Evolutionary conservation across 2,329 filamentous ascomycete species (phyloP), one percentile per base, ranked within the genome.

Genomic region (Chaetomiaceae sp.): DNA sequence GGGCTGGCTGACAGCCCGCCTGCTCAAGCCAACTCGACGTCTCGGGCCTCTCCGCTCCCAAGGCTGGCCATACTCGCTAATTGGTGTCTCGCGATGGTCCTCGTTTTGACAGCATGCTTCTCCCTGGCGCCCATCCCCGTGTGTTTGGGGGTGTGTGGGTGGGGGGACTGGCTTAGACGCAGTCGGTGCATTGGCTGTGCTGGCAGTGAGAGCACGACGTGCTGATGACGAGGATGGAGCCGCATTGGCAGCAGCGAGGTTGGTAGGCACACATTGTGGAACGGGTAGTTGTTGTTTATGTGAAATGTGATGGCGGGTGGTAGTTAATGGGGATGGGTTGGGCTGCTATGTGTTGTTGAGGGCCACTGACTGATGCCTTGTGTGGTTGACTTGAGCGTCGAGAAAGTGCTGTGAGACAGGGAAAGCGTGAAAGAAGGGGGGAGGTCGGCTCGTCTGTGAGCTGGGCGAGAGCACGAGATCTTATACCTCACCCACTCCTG

Each of bases 141-240:
- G n/a, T n/a, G n/a, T n/a, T n/a, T n/a, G n/a, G n/a, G n/a, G n/a
- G n/a, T n/a, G n/a, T n/a, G n/a, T n/a, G n/a, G n/a, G n/a, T n/a
- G n/a, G n/a, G n/a, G n/a, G n/a, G 14, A 16, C 14, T 16, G 13
- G 19, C 25, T 48, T 48, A 70, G 46, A 68, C 62, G 65, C 76
- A 79, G 52, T 72, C 64, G 53, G 58, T 62, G 72, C 76, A 79
- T 61, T 77, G 72, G 58, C 68, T 65, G 68, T 79, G 76, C 45
- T 69, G 67, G 63, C 76, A 79, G 61, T 69, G 67, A 54, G 66
- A 69, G 70, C 76, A 79, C 46, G 69, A 73, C 63, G 68, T 75
- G 73, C 74, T 78, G 68, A 79, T 79, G 69, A 78, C 76, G 59
- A 79, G 76, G 67, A 78, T 75, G 66, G 70, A 67, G 59, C 73